These are phyloP conservation scores for Salvia hispanica DNA, from an alignment of 257 asterid genomes.

Conservation along the genomic window DNA sequence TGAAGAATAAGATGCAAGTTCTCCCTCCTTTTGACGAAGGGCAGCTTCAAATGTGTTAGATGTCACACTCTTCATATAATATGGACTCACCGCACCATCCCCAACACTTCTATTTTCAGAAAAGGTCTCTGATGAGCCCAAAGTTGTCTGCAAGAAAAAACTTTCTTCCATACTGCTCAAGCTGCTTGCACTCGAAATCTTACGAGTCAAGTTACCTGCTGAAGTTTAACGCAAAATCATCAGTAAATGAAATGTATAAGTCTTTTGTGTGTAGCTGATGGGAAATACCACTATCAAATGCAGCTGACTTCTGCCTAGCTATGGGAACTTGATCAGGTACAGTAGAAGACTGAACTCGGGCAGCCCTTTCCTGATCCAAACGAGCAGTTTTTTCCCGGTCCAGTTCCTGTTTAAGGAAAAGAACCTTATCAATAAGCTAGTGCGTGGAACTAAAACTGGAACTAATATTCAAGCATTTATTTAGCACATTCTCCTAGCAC, in stretches of 20 bases:
- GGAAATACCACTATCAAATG: conserved; percentile 70
- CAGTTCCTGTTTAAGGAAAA: conserved; percentile 56
- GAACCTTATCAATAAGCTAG: conserved; percentile 18
- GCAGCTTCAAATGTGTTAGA: conserved; percentile 87
- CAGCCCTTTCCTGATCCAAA: conserved; percentile 78
- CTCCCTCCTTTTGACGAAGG: conserved; percentile 97
- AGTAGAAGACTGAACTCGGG: conserved; percentile 55
- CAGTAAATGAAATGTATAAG: conserved; percentile 10
- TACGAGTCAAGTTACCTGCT: conserved; percentile 77
- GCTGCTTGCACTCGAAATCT: conserved; percentile 87
- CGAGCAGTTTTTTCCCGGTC: conserved; percentile 90
- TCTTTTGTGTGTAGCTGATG: conserved; percentile 12
- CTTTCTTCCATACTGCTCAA: conserved; percentile 97
- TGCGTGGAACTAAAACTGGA: background rate
- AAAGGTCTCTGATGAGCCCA: conserved; percentile 75
- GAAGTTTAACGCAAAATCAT: conserved; percentile 34
- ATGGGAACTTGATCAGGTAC: conserved; percentile 63
- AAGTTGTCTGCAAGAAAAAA: conserved; percentile 80
- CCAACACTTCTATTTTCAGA: conserved; percentile 66
- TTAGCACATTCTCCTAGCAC: background rate
- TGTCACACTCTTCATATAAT: conserved; percentile 80
- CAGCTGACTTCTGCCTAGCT: conserved; percentile 61
- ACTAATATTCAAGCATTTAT: conserved; percentile 14
- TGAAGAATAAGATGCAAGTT: conserved; percentile 93
- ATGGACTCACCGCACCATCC: conserved; percentile 75